Base-by-base conservation (phyloP, 495 filamentous ascomycete genomes). In the Aspergillus homomorphus region DNA sequence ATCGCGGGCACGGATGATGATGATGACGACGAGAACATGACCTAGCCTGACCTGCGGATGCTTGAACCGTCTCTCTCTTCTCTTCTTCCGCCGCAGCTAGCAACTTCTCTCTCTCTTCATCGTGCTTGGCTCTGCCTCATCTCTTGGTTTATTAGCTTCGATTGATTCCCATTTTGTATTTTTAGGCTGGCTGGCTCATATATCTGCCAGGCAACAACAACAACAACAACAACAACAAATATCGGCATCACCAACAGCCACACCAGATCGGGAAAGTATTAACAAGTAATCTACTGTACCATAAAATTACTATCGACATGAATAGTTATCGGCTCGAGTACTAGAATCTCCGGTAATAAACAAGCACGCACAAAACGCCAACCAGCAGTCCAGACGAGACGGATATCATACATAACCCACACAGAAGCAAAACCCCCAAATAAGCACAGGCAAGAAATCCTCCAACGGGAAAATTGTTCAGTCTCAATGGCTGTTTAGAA, bases 1-100 rank as follows among this genome's bases (percentile, higher is more conserved):
- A 57, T 55, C 49, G 66, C 59, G n/a, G 66, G 53, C 10, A 52
- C 30, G n/a, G 58, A 60, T 21, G 51, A 22, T 5, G 42, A 41
- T 8, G 30, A 28, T 38, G 53, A 56, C 1, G 20, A 26, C 19
- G 46, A 48, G 42, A 51, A 56, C 42, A 12, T n/a, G 52, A 41
- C 24, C 22, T 49, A 51, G 20, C 45, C 45, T 16, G 50, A 58
- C 15, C 41, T n/a, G n/a, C n/a, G n/a, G n/a, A n/a, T n/a, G n/a
- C 28, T 7, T 52, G 60, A 12, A 56, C 4, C 14, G 57, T 58
- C 18, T 18, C 12, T 30, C 16, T 18, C 12, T 50, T 24, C 4
- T 30, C 26, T 38, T 38, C 33, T 38, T 38, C n/a, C n/a, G n/a
- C n/a, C n/a, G n/a, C n/a, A n/a, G n/a, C n/a, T n/a, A n/a, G n/a